Conservation (phyloP, 306 rosid genomes). For the Glycine latifolia region DNA sequence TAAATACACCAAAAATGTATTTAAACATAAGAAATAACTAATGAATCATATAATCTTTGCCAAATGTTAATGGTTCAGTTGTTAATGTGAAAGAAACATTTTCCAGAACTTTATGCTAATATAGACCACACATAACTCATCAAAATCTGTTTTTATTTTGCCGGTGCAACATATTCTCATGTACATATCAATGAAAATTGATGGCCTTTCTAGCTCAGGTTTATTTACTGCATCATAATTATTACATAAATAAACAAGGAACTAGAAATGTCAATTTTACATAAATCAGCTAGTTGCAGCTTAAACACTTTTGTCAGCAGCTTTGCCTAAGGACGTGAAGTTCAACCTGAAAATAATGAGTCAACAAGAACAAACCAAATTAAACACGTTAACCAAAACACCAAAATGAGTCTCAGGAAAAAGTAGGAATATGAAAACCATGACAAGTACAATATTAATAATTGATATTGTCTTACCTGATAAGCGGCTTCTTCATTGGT, state of each 20-base stretch:
- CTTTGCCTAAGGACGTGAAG: conserved; percentile 83
- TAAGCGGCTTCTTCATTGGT: conserved; percentile 69
- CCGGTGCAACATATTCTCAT: conserved; percentile 39
- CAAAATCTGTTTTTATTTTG: conserved; percentile 26
- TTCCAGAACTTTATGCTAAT: not conserved
- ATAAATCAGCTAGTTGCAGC: conserved; percentile 20
- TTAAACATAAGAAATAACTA: not conserved
- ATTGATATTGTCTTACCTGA: conserved; percentile 61
- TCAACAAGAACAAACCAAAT: conserved; percentile 23
- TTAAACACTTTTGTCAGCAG: conserved; percentile 62
- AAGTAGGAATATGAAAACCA: not conserved
- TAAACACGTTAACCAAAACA: no score
- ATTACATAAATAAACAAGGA: conserved; percentile 44
- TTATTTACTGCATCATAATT: conserved; percentile 37
- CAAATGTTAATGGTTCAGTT: not conserved
- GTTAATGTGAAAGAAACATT: not conserved
- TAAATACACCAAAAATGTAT: not conserved
- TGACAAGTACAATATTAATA: not conserved
- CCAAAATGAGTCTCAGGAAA: not conserved
- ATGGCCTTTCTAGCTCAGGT: conserved; percentile 45
- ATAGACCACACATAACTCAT: not conserved
- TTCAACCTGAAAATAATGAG: conserved; percentile 68
- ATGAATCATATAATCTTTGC: no score
- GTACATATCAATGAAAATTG: conserved; percentile 30
- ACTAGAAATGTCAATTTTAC: conserved; percentile 38